Base-by-base conservation (phyloP, 371 early-diverging fungal species). In the Chytridium lagenaria region DNA sequence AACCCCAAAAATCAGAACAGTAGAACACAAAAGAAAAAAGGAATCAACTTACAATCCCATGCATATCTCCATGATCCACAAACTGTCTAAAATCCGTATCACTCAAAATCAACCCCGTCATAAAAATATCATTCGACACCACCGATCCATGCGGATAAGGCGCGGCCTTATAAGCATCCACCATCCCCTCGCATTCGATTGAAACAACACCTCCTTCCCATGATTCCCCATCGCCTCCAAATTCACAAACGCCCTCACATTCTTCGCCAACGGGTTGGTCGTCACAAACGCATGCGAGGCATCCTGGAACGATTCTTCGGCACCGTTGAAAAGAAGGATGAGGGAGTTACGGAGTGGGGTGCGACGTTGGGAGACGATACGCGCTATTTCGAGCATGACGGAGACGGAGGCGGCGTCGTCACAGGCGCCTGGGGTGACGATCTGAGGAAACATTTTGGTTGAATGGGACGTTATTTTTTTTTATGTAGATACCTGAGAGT, bases 41-140 rank as follows among this genome's bases (percentile, higher is more conserved):
- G 89, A 28, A 86, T 84, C 74, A 67, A 50, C 63, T 68, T 30
- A 37, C 12, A 44, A 44, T 44, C 19, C 33, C 51, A 23, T 44
- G 19, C 15, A 90, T 68, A 67, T 88, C 87, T 50, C 90, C 92
- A 61, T 92, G 87, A 49, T 88, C 84, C 7, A 90, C 89, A 80
- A 92, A 93, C 69, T 91, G 91, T 70, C 91, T 81, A 77, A 88
- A 93, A 72, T 93, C 93, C 0, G 93, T 93, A 72, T 93, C 93
- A 15, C 88, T 87, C 19, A 90, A 74, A 55, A 93, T 87, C 38
- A 93, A 73, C 5, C 93, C 93, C 0, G 91, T 91, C 1, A 88
- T 84, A 79, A 91, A 92, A 16, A 92, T 82, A 67, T 92, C 93
- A 76, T 91, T 91, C 33, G 90, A 89, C 30, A 90, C 80, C 0